phyloP scores from a whole-genome alignment of 2,329 filamentous ascomycete genomes.

The Alternaria triticimaculans region DNA sequence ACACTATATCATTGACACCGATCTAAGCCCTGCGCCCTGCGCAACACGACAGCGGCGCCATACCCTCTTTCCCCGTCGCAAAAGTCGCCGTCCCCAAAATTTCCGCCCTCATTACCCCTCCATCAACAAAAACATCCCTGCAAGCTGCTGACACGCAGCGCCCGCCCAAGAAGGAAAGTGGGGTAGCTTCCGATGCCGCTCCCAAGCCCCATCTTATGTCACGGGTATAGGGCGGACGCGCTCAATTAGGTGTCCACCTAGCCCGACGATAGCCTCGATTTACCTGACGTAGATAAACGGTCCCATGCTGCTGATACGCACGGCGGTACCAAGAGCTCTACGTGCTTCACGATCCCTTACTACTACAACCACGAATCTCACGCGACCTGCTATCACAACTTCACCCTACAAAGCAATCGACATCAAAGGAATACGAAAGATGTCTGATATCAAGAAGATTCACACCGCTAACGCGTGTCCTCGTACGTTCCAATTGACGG shows the following conservation, averaged over 20 bases:
- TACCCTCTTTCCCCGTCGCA: constrained; percentile 3
- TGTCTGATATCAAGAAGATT: constrained; percentile 55
- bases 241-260: neutral
- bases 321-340: neutral
- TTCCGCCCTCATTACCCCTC: constrained; percentile 16
- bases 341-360: neutral
- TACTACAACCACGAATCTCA: neutral
- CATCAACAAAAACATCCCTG: neutral
- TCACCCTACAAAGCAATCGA: neutral
- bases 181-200: constrained; percentile 7
- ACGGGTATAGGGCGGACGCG: neutral
- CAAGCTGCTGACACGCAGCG: neutral
- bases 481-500: constrained; percentile 43
- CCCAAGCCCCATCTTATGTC: neutral
- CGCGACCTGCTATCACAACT: neutral
- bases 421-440: constrained; percentile 27
- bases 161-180: constrained; percentile 1
- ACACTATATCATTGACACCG: neutral
- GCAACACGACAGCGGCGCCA: neutral
- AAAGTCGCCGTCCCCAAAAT: constrained; percentile 4
- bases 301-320: constrained; percentile 1
- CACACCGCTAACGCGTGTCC: constrained; percentile 52
- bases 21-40: neutral
- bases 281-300: constrained; percentile 26
- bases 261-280: constrained; percentile 32